Base-by-base conservation (phyloP, 2,329 filamentous ascomycete genomes). In the Trichoderma sp. region DNA sequence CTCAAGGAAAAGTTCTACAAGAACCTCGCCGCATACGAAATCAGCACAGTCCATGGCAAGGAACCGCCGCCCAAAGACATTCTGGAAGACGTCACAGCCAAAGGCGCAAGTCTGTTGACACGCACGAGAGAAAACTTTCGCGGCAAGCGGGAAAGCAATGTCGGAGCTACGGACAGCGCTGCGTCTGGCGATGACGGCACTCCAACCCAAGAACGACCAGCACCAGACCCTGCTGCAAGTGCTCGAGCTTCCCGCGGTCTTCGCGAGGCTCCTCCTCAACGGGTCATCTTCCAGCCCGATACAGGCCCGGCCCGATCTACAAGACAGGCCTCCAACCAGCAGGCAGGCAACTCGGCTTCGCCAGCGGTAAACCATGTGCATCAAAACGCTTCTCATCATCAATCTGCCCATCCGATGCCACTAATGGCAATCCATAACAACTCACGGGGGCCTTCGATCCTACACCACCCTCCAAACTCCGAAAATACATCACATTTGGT, bases 1-100 rank as follows among this genome's bases (percentile, higher is more conserved):
- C 87, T 97, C 74, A 98, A 98, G 85, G 93, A 93, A 74, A 92
- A 93, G 77, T 98, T 97, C 86, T 97, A 97, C 87, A 95, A 95
- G 83, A 95, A 96, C 80, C 89, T 98, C 62, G 93, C 93, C 14
- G 95, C 95, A 2, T 98, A 93, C 84, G 95, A 97, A 84, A 97
- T 97, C 80, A 91, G 90, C 64, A 93, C 91, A 12, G 85, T 95
- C 59, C 93, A 95, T 85, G 90, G 92, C 72, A 92, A 93, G 83
- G 94, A 95, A 77, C 95, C 95, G 0, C 95, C 95, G 18, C 94
- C 95, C 6, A 95, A 93, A 79, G 94, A 97, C 80, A 97, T 97
- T 65, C 87, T 98, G 41, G 95, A 98, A 83, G 92, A 95, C 60
- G 93, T 94, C 16, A 96, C 94, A 8, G 95, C 95, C 8, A 97